Evolutionary conservation across 208 protist species (phyloP), one percentile per base, ranked within the genome.

Genomic region (Strigomonas oncopelti): DNA sequence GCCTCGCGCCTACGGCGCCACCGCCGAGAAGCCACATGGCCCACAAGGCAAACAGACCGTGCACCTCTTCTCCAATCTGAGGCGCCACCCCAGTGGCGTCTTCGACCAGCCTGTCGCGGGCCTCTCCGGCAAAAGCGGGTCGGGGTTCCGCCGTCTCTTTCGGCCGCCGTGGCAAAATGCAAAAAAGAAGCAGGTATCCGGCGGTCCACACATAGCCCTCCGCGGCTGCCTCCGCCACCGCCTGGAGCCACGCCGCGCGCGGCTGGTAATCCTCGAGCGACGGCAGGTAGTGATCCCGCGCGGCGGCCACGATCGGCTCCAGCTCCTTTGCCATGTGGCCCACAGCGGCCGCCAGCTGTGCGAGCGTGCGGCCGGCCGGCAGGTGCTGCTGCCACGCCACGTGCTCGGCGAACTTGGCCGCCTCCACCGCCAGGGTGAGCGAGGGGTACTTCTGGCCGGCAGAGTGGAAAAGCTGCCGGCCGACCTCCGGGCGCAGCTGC

Each of bases 341-440:
- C 20, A 24, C 74, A 31, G 51, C 22, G 1, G 51, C 51, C 51
- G 24, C 22, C 51, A 29, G n/a, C 31, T 18, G 51, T 3, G 14
- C 31, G 14, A 42, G 55, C 18, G 24, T 11, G 31, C 8, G 22
- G 31, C 28, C n/a, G 1, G 36, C 0, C 38, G 11, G 31, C 53
- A 46, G 18, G 28, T 28, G 46, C 46, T 25, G 58, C 71, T 57
- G 69, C 32, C 77, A 52, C 53, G 74, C 71, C 38, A 75, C 62
- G 80, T 80, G 84, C 63, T 94, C 89, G 38, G 82, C 87, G 67
- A 86, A 94, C 71, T 92, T 94, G 29, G 80, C 70, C 0, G 86
- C 84, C 69, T 94, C 89, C 25, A 92, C 67, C 29, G 85, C 71
- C 31, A 94, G 81, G 58, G 81, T 70, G 38, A 92, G 66, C 11